Evolutionary conservation across 495 filamentous ascomycete species (phyloP).

Genomic region (Xylaria acuta): DNA sequence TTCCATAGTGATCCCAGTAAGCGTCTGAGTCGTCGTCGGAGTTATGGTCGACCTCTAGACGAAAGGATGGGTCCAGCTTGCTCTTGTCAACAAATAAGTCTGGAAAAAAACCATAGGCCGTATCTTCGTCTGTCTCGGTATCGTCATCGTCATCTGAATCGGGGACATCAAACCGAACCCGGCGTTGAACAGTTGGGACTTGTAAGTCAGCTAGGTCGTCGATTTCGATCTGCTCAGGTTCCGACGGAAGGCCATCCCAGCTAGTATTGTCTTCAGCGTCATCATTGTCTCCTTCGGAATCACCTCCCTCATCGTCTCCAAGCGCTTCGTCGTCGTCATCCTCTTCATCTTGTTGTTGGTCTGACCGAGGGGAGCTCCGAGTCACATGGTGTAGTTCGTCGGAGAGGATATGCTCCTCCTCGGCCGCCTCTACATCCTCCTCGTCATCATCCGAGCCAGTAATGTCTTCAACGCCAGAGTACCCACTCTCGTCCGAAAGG

Average conservation of each 20-base stretch:
- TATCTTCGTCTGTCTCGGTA: slow-evolving; percentile 51
- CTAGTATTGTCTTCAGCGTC: slow-evolving; percentile 53
- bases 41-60: slow-evolving; percentile 71
- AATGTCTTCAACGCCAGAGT: slow-evolving; percentile 77
- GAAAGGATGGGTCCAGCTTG: slow-evolving; percentile 70
- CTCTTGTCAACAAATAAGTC: slow-evolving; percentile 76
- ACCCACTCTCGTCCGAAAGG: slow-evolving; percentile 70
- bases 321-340: slow-evolving; percentile 47
- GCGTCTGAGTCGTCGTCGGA: slow-evolving; percentile 56
- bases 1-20: slow-evolving; percentile 53
- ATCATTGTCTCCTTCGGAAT: slow-evolving; percentile 45
- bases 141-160: slow-evolving; percentile 55
- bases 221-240: slow-evolving; percentile 50
- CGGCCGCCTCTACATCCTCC: slow-evolving; percentile 70
- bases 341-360: slow-evolving; percentile 39
- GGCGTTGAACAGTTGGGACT: slow-evolving; percentile 54
- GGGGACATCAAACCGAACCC: slow-evolving; percentile 59
- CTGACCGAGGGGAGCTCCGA: slow-evolving; percentile 51
- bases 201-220: slow-evolving; percentile 55
- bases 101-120: slow-evolving; percentile 63
- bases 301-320: slow-evolving; percentile 47
- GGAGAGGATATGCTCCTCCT: slow-evolving; percentile 73
- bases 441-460: slow-evolving; percentile 80
- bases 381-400: slow-evolving; percentile 42
- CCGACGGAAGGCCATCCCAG: slow-evolving; percentile 65